These are phyloP conservation scores for Leccinum subrobustum DNA, from an alignment of 1,284 basidiomycete genomes.

Conservation along the genomic window DNA sequence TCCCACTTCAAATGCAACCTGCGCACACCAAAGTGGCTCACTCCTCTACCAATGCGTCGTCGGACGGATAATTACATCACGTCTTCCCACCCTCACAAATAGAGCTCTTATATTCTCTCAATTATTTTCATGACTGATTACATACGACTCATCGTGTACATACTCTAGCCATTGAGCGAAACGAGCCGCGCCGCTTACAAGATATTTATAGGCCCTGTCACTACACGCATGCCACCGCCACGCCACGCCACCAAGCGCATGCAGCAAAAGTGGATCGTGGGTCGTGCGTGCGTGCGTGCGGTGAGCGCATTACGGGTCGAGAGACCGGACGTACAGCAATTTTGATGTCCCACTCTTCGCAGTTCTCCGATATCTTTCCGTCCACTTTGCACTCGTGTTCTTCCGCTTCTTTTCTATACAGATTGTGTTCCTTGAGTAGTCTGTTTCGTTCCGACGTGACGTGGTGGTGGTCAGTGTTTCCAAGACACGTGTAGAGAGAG, in stretches of 20 bases:
- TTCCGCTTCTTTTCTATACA: slow-evolving; percentile 70
- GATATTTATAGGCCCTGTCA: slow-evolving; percentile 14
- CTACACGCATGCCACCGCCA: slow-evolving; percentile 14
- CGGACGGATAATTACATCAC: no score
- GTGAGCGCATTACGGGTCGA: neutral
- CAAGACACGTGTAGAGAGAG: slow-evolving; percentile 5
- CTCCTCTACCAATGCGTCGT: no score
- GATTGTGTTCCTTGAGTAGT: slow-evolving; percentile 68
- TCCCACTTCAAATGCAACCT: no score
- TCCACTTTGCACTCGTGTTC: slow-evolving; percentile 60
- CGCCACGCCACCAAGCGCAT: slow-evolving; percentile 3
- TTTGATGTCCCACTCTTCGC: slow-evolving; percentile 80
- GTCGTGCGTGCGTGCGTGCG: neutral
- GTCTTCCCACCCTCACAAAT: no score
- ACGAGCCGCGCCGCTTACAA: no score
- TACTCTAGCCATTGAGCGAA: no score
- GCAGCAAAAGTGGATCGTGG: slow-evolving; percentile 3
- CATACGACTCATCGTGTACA: no score
- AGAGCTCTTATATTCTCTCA: no score
- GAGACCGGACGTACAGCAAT: slow-evolving; percentile 61
- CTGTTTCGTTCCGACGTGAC: slow-evolving; percentile 45
- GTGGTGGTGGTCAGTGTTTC: slow-evolving; percentile 17
- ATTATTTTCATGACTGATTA: no score
- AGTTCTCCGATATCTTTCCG: slow-evolving; percentile 57
- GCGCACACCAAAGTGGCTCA: no score